Percentiles rank a stretch among this genome's conserved stretches.
Conservation (phyloP, 106 monocot genomes). For the Agapanthus africanus region DNA sequence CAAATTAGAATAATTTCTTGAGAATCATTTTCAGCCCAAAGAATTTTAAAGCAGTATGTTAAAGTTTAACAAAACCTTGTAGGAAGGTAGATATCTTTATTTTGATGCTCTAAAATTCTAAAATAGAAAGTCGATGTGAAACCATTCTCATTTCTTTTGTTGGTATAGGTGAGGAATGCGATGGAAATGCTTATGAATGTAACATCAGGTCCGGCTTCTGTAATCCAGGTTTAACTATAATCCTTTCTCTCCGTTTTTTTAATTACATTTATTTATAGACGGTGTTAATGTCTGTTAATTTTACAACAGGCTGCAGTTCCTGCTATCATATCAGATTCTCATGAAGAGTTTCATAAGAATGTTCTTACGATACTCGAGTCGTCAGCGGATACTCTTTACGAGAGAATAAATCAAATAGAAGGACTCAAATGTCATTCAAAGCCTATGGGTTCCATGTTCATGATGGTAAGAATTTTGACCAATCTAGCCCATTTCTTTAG, state of each 20-base stretch:
- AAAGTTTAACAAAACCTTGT: no score
- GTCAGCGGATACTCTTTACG: conserved; percentile 35
- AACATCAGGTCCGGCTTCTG: conserved; percentile 62
- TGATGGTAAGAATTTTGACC: conserved; percentile 64
- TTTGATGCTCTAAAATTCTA: no score
- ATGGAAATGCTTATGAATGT: conserved; percentile 86
- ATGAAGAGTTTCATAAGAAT: conserved; percentile 58
- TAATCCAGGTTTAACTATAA: conserved; percentile 42
- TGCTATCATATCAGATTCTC: conserved; percentile 36
- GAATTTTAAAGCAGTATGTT: no score
- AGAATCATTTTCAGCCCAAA: no score
- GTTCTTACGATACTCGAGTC: conserved; percentile 45
- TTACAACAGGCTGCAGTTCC: conserved; percentile 69
- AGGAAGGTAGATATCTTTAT: no score
- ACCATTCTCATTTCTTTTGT: neutral
- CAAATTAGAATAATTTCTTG: no score
- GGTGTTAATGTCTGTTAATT: neutral
- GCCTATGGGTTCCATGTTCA: conserved; percentile 90
- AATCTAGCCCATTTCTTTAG: no score
- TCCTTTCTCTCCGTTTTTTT: neutral
- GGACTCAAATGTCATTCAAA: conserved; percentile 49
- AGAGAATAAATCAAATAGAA: conserved; percentile 43
- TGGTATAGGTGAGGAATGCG: conserved; percentile 47
- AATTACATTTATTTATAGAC: neutral
- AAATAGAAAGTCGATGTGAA: no score